Percentiles rank a stretch among this genome's conserved stretches.
phyloP scores from a whole-genome alignment of 495 filamentous ascomycete genomes.

The Baudoinia panamericana region DNA sequence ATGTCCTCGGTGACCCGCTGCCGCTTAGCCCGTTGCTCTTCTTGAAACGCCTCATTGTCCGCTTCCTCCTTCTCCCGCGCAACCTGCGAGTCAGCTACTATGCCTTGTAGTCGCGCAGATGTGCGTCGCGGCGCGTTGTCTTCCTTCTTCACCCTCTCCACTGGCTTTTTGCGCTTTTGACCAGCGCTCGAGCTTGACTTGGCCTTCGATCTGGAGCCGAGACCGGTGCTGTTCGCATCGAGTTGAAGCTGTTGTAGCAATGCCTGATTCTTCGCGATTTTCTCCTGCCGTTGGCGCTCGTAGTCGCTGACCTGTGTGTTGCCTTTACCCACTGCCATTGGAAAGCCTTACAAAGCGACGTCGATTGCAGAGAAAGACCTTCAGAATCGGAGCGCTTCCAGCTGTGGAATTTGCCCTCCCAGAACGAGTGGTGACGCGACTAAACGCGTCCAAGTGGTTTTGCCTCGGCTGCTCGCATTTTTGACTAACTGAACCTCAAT shows the following conservation, averaged over 20 bases:
- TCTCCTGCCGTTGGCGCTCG: conserved; percentile 54
- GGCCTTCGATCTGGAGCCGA: conserved; percentile 34
- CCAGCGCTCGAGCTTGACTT: conserved; percentile 21
- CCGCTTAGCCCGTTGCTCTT: conserved; percentile 55
- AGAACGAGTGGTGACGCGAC: too few species aligned
- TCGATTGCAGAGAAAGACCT: neutral
- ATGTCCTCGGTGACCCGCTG: conserved; percentile 58
- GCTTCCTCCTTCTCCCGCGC: conserved; percentile 73
- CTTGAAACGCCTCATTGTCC: conserved; percentile 46
- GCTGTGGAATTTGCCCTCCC: too few species aligned
- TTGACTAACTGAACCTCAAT: too few species aligned
- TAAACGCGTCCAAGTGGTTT: too few species aligned
- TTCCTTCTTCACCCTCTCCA: conserved; percentile 36
- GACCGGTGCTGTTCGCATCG: conserved; percentile 42
- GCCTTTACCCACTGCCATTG: conserved; percentile 1
- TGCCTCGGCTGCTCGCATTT: too few species aligned
- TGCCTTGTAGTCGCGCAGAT: conserved; percentile 52
- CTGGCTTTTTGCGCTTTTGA: conserved; percentile 37
- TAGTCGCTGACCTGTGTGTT: conserved; percentile 46
- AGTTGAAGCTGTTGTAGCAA: conserved; percentile 38
- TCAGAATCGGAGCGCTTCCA: too few species aligned
- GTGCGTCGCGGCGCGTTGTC: conserved; percentile 41
- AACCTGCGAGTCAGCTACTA: conserved; percentile 56
- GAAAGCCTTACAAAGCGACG: neutral
- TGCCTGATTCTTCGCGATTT: conserved; percentile 61